Evolutionary conservation across 768 basidiomycete genomes (phyloP), one percentile per base, ranked within the genome.

Genomic region (Sarcodon aspratus): DNA sequence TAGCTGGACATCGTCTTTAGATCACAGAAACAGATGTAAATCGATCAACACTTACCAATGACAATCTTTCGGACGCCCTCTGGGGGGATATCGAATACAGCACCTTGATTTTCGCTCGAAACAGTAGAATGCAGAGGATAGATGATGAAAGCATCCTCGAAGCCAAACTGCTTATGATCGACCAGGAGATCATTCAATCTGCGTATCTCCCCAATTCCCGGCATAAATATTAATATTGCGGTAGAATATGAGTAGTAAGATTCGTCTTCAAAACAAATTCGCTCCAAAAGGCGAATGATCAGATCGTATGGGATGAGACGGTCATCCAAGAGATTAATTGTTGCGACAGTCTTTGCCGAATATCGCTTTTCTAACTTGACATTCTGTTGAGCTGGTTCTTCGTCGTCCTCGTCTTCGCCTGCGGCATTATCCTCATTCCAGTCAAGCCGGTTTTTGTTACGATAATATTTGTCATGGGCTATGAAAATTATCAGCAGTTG

Each of bases 151-250:
- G 64, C 66, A 1, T 74, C 66, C 15, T 68, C 66, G 7, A 70
- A 70, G 27, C 86, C 80, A 62, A 98, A 95, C 0, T 63, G 56
- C 1, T 69, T 69, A 61, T 99, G 94, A 47, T 86, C 85, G 40
- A 69, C 66, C 21, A 98, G 70, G 44, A 85, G 67, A 56, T 98
- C 94, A 56, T 81, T 83, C 53, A 99, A 63, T 21, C 85, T 79
- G 34, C 94, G 80, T 49, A 99, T 99, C 66, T 96, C 94, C 33
- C 82, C 89, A 52, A 99, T 69, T 37, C 95, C 95, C 18, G 95
- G 94, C 77, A 98, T 80, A 66, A 99, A 99, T 52, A 99, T 70
- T 36, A 99, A 70, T 42, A 90, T 74, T 2, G 95, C 95, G 3
- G 78, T 66, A 3, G 92, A 94, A 65, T 79, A 92, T 1, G 62